These are phyloP conservation scores for Exophiala alcalophila DNA, from an alignment of 2,329 filamentous ascomycete species.

Conservation along the genomic window DNA sequence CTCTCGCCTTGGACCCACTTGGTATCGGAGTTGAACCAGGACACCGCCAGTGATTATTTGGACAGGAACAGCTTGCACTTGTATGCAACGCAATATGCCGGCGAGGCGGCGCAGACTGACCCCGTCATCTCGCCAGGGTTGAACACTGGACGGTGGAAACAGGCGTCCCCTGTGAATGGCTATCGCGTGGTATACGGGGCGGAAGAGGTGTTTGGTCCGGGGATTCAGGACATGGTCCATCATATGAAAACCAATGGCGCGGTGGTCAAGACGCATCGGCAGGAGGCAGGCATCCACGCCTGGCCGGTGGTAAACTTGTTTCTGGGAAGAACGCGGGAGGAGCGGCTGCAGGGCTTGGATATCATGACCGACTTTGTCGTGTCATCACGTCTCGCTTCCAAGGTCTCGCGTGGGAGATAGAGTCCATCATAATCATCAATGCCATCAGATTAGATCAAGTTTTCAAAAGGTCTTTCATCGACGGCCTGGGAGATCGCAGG, in stretches of 20 bases:
- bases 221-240: constrained; percentile 61
- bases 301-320: constrained; percentile 73
- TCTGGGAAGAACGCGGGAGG: constrained; percentile 47
- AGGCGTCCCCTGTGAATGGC: constrained; percentile 63
- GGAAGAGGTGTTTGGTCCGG: constrained; percentile 73
- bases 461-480: constrained; percentile 49
- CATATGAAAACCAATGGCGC: constrained; percentile 54
- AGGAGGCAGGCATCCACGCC: constrained; percentile 69
- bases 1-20: constrained; percentile 81
- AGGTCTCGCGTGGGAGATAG: constrained; percentile 6
- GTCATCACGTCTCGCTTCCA: constrained; percentile 22
- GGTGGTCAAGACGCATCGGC: constrained; percentile 57
- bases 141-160: constrained; percentile 64
- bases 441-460: constrained; percentile 63
- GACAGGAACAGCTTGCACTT: constrained; percentile 62
- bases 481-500: constrained; percentile 7
- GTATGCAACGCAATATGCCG: constrained; percentile 69
- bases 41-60: constrained; percentile 73
- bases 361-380: constrained; percentile 28
- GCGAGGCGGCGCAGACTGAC: constrained; percentile 52
- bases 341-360: constrained; percentile 48
- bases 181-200: constrained; percentile 70
- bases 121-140: constrained; percentile 63
- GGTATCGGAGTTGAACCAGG: constrained; percentile 62
- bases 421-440: constrained; percentile 6